phyloP scores from a whole-genome alignment of 1,139 yeast genomes.

The Kurtzmaniella quercitrusa region DNA sequence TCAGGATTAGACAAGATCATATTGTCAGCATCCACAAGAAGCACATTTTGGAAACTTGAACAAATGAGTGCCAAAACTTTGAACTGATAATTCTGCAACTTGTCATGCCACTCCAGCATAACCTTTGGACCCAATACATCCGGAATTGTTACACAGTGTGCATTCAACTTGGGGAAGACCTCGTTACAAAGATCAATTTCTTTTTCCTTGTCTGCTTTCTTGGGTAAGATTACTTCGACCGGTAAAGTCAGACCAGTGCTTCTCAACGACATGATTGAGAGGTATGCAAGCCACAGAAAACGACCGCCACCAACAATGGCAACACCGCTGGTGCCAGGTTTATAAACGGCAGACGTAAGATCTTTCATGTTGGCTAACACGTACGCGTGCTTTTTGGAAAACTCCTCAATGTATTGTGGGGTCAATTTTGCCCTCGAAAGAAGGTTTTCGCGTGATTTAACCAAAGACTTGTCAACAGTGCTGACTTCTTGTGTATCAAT shows the following conservation, averaged over 20 bases:
- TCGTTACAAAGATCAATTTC: slow-evolving; percentile 25
- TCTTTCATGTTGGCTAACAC: slow-evolving; percentile 24
- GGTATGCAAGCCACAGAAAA: slow-evolving; percentile 38
- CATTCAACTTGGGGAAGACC: slow-evolving; percentile 23
- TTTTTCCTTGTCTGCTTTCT: slow-evolving; percentile 25
- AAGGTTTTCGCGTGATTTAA: slow-evolving; percentile 24
- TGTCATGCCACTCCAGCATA: slow-evolving; percentile 26
- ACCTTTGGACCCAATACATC: slow-evolving; percentile 33
- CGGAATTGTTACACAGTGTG: slow-evolving; percentile 31
- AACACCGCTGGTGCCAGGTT: slow-evolving; percentile 26
- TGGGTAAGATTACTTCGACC: slow-evolving; percentile 36
- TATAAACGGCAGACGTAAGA: slow-evolving; percentile 23
- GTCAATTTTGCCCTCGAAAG: slow-evolving; percentile 27
- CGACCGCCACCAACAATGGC: slow-evolving; percentile 38
- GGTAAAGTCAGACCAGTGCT: slow-evolving; percentile 35
- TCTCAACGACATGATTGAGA: slow-evolving; percentile 30
- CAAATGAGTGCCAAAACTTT: slow-evolving; percentile 38
- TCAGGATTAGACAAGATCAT: slow-evolving; percentile 35
- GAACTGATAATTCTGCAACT: slow-evolving; percentile 34
- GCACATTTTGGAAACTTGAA: slow-evolving; percentile 39
- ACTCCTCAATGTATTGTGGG: slow-evolving; percentile 19
- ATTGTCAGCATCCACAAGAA: slow-evolving; percentile 43
- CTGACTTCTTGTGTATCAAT: slow-evolving; percentile 15
- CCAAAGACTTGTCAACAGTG: slow-evolving; percentile 21
- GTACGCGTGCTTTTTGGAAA: slow-evolving; percentile 22